A percentile compares a stretch with the other conserved stretches of the same genome.
These are phyloP conservation scores for Malus asiatica DNA, from an alignment of 306 rosid genomes.

Conservation along the genomic window DNA sequence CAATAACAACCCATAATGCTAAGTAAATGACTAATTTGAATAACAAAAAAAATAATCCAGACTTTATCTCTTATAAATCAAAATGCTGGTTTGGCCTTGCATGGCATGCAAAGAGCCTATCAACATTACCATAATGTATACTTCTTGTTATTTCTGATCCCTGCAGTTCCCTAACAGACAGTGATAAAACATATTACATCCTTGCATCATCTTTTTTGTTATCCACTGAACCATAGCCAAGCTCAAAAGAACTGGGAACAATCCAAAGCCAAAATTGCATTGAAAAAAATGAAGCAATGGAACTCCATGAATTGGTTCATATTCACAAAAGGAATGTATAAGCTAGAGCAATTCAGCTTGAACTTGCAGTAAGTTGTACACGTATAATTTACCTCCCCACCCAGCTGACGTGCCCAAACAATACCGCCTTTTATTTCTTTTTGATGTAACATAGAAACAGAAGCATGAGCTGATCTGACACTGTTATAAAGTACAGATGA, in stretches of 20 bases:
- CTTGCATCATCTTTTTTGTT: not conserved
- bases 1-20: not conserved
- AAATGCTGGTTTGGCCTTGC: not conserved
- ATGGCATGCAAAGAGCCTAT: not conserved
- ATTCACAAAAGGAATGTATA: not conserved
- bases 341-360: not conserved
- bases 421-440: slow-evolving; percentile 61
- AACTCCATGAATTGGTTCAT: not conserved
- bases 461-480: slow-evolving; percentile 80
- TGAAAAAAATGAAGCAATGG: not conserved
- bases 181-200: not conserved
- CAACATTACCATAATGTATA: not conserved
- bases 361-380: not conserved
- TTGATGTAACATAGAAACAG: slow-evolving; percentile 65
- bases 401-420: slow-evolving; percentile 94
- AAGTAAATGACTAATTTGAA: not conserved
- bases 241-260: not conserved
- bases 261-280: not conserved
- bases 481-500: slow-evolving; percentile 82
- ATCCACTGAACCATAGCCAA: not conserved
- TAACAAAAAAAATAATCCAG: not conserved
- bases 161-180: not conserved
- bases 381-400: slow-evolving; percentile 72
- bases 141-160: not conserved
- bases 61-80: not conserved